phyloP scores from a whole-genome alignment of 2,329 filamentous ascomycete species.

The Fusarium sp. region DNA sequence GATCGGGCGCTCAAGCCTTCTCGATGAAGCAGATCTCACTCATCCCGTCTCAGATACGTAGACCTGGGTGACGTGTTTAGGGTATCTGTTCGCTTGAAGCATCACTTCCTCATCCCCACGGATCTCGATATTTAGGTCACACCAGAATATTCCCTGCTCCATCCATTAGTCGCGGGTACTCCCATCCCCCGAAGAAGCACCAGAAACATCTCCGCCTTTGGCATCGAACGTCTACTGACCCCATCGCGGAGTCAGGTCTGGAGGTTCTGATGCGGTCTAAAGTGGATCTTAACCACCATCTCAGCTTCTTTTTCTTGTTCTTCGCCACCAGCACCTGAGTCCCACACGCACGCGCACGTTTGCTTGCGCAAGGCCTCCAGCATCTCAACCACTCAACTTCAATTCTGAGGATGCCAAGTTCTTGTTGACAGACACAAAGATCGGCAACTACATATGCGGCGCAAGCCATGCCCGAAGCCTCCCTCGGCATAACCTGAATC shows the following conservation, averaged over 20 bases:
- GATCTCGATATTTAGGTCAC: slow-evolving; percentile 2
- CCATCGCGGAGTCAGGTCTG: slow-evolving; percentile 11
- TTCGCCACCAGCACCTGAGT: slow-evolving; percentile 28
- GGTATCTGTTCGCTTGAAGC: slow-evolving; percentile 3
- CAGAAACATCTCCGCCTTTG: slow-evolving; percentile 26
- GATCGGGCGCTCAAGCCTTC: neutral
- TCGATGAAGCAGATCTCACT: neutral
- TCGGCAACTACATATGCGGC: slow-evolving; percentile 12
- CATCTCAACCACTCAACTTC: slow-evolving; percentile 13
- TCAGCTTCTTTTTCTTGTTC: slow-evolving; percentile 15
- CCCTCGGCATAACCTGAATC: slow-evolving; percentile 31
- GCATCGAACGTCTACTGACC: slow-evolving; percentile 21
- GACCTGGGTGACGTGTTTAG: neutral
- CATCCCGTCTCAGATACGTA: neutral
- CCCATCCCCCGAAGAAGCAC: slow-evolving; percentile 24
- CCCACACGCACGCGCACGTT: slow-evolving; percentile 12
- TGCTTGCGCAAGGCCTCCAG: slow-evolving; percentile 19
- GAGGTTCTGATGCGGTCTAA: slow-evolving; percentile 23
- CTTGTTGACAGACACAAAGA: slow-evolving; percentile 18
- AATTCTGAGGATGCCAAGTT: slow-evolving; percentile 17
- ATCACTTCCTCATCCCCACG: slow-evolving; percentile 9
- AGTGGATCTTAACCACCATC: slow-evolving; percentile 29
- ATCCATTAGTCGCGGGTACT: slow-evolving; percentile 24
- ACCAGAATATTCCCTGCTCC: slow-evolving; percentile 17
- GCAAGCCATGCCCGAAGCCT: slow-evolving; percentile 17